phyloP scores from a whole-genome alignment of 1,284 basidiomycete species.

The Pascua guehoae region DNA sequence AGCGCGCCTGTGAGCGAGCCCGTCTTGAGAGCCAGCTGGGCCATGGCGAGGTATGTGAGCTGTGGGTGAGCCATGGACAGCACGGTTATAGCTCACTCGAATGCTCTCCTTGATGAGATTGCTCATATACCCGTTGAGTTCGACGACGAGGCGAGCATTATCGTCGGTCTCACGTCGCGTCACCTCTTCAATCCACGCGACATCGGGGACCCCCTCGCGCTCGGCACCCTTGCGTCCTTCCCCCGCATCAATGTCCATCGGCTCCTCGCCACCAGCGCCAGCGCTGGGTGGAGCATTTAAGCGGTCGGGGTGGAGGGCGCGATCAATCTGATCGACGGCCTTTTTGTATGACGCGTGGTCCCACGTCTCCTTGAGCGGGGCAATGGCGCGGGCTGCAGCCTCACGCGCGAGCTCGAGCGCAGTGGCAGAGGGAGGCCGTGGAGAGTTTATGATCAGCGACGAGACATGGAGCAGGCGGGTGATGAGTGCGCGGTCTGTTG shows the following conservation, averaged over 20 bases:
- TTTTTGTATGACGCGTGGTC: conserved; percentile 23
- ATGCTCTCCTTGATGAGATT: conserved; percentile 48
- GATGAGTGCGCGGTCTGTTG: conserved; percentile 41
- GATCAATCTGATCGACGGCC: conserved; percentile 10
- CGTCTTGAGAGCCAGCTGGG: conserved; percentile 32
- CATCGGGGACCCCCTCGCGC: conserved; percentile 26
- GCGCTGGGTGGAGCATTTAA: background rate
- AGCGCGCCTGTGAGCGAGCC: conserved; percentile 28
- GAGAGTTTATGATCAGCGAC: conserved; percentile 12
- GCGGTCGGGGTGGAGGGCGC: conserved; percentile 6
- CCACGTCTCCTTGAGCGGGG: conserved; percentile 29
- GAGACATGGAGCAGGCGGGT: conserved; percentile 33
- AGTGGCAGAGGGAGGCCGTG: conserved; percentile 10
- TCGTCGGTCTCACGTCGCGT: conserved; percentile 28
- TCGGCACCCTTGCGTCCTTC: conserved; percentile 7
- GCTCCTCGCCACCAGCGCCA: conserved; percentile 7
- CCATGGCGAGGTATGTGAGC: conserved; percentile 43
- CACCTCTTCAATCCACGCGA: conserved; percentile 31
- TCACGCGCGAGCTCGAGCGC: conserved; percentile 23
- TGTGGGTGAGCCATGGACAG: conserved; percentile 16
- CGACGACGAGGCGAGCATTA: conserved; percentile 31
- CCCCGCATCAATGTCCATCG: conserved; percentile 19
- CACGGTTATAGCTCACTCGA: conserved; percentile 32
- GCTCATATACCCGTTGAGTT: conserved; percentile 42
- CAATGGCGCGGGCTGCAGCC: conserved; percentile 30